These are phyloP conservation scores for Effrenium voratum DNA, from an alignment of 73 alveolate species.

Conservation along the genomic window DNA sequence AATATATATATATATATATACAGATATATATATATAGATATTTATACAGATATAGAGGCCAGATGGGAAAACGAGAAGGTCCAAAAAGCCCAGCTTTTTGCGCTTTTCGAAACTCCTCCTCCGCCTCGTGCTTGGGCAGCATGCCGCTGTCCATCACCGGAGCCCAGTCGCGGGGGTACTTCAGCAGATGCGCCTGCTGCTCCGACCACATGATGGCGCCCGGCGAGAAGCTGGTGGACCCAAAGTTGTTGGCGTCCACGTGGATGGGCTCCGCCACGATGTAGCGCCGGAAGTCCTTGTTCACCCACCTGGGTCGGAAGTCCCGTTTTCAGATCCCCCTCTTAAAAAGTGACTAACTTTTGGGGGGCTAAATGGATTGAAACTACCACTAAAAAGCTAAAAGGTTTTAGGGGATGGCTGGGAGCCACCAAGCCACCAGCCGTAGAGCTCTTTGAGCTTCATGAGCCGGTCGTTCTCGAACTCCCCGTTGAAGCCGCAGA, in stretches of 20 bases:
- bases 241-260: constrained; percentile 75
- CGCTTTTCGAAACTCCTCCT: neutral
- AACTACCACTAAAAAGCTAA: too few relatives aligned
- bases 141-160: constrained; percentile 12
- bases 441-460: constrained; percentile 64
- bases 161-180: constrained; percentile 63
- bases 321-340: too few relatives aligned
- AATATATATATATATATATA: too few relatives aligned
- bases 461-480: constrained; percentile 73
- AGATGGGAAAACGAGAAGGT: neutral
- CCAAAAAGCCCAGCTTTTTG: neutral
- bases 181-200: constrained; percentile 41
- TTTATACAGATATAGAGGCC: too few relatives aligned
- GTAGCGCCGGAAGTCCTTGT: constrained; percentile 60
- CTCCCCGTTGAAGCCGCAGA: constrained; percentile 83
- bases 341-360: too few relatives aligned
- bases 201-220: constrained; percentile 53
- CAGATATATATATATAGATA: too few relatives aligned
- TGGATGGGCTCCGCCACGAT: constrained; percentile 83
- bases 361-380: too few relatives aligned
- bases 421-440: constrained; percentile 90
- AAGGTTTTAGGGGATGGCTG: too few relatives aligned
- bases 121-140: constrained; percentile 66
- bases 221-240: constrained; percentile 77
- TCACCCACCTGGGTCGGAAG: too few relatives aligned